Evolutionary conservation across 1,284 basidiomycete species (phyloP), one percentile per base, ranked within the genome.

Genomic region (Puccinia brachypodii): DNA sequence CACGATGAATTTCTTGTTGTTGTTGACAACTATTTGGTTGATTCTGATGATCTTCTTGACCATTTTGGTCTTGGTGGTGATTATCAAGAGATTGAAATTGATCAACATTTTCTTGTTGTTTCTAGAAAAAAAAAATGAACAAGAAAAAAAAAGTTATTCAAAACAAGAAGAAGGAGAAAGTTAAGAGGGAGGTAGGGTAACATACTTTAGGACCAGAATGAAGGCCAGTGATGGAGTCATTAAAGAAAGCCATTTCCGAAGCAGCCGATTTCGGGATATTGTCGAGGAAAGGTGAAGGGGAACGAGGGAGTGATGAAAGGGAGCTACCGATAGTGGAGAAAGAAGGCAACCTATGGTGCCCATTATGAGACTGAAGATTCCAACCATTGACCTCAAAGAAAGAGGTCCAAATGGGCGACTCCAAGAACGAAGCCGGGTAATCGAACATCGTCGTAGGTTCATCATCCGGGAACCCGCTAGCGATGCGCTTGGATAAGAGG

Each of bases 261-360:
- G 3, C 28, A 3, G 9, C 38, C 62, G 68, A 28, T 22, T 42
- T 19, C 0, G 9, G 8, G 16, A 25, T 1, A 3, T 19, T 14
- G 13, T 72, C 33, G 16, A n/a, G 6, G 42, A 36, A 31, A 14
- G 69, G 44, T 2, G 69, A 53, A 6, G 69, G 28, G 3, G 69
- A 50, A 1, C 19, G 44, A 22, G 42, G 44, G 14, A 25, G 64
- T 38, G 50, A 53, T 3, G 38, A 25, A 11, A 53, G 50, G 44
- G 69, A 72, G 50, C 44, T 72, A 22, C 44, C 69, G 33, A 72
- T 53, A 19, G 44, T 50, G 19, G 69, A 72, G 44, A 33, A 36
- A 2, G 62, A 72, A 40, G 44, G 44, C 4, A 28, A 31, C n/a
- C 47, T 50, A 2, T 22, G 44, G 64, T 11, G 3, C 3, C n/a